phyloP scores from a whole-genome alignment of 2,329 filamentous ascomycete genomes.

The Setomelanomma holmii region DNA sequence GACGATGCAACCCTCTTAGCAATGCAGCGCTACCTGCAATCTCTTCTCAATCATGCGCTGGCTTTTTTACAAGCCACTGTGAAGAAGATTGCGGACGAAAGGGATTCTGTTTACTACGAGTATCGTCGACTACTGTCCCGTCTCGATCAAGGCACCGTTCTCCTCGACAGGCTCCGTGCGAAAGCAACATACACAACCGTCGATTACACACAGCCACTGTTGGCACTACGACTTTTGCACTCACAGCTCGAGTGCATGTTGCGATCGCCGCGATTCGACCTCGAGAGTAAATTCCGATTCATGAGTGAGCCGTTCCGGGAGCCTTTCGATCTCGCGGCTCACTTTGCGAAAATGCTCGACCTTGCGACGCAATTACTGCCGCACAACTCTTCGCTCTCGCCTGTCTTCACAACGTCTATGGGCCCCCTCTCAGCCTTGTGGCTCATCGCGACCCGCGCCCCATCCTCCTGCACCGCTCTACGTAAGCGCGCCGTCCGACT shows the following conservation, averaged over 20 bases:
- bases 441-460: conserved; percentile 30
- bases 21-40: conserved; percentile 28
- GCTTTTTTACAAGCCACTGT: conserved; percentile 31
- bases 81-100: conserved; percentile 13
- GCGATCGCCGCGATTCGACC: conserved; percentile 16
- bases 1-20: conserved; percentile 14
- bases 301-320: conserved; percentile 18
- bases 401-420: conserved; percentile 35
- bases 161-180: conserved; percentile 12
- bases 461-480: conserved; percentile 22
- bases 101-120: conserved; percentile 15
- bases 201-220: conserved; percentile 9
- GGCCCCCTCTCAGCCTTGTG: conserved; percentile 36
- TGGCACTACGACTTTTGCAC: neutral
- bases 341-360: conserved; percentile 24
- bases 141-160: conserved; percentile 8
- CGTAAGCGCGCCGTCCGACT: conserved; percentile 34
- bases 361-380: conserved; percentile 18
- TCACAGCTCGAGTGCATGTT: conserved; percentile 20
- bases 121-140: conserved; percentile 10
- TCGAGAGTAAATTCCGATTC: conserved; percentile 14
- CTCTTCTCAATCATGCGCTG: conserved; percentile 31
- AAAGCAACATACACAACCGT: conserved; percentile 4
- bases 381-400: conserved; percentile 12
- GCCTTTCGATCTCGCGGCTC: conserved; percentile 21